Evolutionary conservation across 345 rosid genomes (phyloP).

Genomic region (Brassica nigra): DNA sequence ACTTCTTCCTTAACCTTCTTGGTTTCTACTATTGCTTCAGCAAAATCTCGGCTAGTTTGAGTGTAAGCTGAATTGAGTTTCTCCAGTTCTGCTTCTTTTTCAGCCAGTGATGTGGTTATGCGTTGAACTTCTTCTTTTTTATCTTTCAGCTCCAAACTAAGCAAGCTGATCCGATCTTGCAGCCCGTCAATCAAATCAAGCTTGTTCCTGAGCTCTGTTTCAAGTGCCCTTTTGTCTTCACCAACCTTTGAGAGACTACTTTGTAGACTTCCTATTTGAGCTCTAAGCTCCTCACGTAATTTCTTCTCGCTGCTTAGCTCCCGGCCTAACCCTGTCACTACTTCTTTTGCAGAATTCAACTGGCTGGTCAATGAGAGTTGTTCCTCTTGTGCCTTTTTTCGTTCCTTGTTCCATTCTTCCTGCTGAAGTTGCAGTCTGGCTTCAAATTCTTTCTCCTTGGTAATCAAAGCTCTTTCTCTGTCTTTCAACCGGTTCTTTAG

Average conservation of each 20-base stretch:
- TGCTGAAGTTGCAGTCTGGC: constrained; percentile 58
- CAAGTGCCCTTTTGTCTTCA: constrained; percentile 61
- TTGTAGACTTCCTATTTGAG: constrained; percentile 56
- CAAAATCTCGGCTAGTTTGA: constrained; percentile 58
- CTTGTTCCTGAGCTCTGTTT: constrained; percentile 58
- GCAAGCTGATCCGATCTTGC: constrained; percentile 59
- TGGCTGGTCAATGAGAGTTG: constrained; percentile 52
- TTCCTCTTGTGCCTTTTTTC: constrained; percentile 63
- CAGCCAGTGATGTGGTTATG: constrained; percentile 50
- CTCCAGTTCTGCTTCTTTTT: constrained; percentile 60
- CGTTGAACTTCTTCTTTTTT: constrained; percentile 53
- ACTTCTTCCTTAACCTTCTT: constrained; percentile 51
- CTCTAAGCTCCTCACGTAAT: constrained; percentile 52
- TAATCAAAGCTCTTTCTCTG: constrained; percentile 60
- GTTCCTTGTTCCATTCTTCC: constrained; percentile 55
- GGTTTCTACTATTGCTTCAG: constrained; percentile 52
- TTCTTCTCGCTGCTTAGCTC: constrained; percentile 74
- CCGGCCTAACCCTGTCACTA: constrained; percentile 59
- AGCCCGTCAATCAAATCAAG: constrained; percentile 49
- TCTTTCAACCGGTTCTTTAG: constrained; percentile 62
- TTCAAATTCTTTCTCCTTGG: constrained; percentile 61
- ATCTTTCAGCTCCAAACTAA: constrained; percentile 66
- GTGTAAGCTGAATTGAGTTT: constrained; percentile 46
- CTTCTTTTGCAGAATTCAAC: constrained; percentile 62
- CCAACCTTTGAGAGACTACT: constrained; percentile 51